Evolutionary conservation across 495 filamentous ascomycete species (phyloP).

Genomic region (Xylaria bambusicola): DNA sequence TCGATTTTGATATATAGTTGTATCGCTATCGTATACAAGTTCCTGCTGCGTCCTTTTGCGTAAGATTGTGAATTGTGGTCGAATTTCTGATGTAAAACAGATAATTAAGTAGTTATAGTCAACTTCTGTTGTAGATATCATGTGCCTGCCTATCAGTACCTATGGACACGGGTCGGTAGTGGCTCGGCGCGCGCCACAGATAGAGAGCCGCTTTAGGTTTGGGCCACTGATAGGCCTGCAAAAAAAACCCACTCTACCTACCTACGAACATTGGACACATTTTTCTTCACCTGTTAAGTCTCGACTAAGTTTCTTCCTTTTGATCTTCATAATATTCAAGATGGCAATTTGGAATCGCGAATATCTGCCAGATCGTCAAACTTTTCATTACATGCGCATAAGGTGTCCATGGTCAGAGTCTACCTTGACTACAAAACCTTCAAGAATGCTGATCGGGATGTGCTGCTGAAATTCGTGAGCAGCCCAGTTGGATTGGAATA

Average conservation of each 20-base stretch:
- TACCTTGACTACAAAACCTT: neutral
- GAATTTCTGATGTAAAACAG: no score
- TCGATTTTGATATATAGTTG: neutral
- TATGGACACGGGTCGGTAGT: conserved; percentile 12
- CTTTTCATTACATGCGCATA: no score
- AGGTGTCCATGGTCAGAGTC: neutral
- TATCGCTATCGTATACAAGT: neutral
- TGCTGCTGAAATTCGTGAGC: neutral
- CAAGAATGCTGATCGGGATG: neutral
- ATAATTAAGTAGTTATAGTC: no score
- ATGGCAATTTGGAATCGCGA: no score
- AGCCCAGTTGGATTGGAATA: neutral
- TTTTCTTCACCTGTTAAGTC: neutral
- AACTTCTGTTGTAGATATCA: no score
- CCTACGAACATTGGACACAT: neutral
- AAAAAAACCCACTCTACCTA: neutral
- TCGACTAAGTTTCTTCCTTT: neutral
- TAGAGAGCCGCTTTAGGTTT: neutral
- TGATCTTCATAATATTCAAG: no score
- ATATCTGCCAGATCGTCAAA: no score
- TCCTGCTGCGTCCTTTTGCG: no score
- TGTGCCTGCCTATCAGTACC: no score
- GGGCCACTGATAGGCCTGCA: neutral
- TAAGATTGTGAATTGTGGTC: neutral
- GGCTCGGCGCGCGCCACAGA: conserved; percentile 10